Evolutionary conservation across 2,329 filamentous ascomycete genomes (phyloP), one percentile per base, ranked within the genome.

Genomic region (Akanthomyces uredinophilus): DNA sequence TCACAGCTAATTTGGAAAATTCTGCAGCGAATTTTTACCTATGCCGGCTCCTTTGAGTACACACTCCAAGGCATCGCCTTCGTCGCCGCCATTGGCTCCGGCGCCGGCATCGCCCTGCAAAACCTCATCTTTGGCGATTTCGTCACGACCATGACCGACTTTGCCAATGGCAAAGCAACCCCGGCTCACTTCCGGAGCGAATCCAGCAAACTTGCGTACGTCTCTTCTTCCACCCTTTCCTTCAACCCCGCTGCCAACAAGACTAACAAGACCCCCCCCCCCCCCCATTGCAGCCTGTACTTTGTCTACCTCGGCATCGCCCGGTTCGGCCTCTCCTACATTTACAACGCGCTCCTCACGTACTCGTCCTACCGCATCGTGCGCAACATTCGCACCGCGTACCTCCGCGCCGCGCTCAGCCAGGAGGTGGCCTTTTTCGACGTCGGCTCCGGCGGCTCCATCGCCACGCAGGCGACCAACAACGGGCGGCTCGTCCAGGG

Each of bases 221-320:
- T 63, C n/a, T n/a, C n/a, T n/a, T n/a, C n/a, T n/a, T n/a, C n/a
- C n/a, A n/a, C n/a, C n/a, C n/a, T n/a, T n/a, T n/a, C n/a, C n/a
- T n/a, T n/a, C n/a, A n/a, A n/a, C n/a, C n/a, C n/a, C n/a, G n/a
- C n/a, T n/a, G 10, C 20, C 29, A 20, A n/a, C 8, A 29, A 24
- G 43, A 47, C 61, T 43, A 41, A 47, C 58, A 41, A n/a, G 24
- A 14, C 5, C 4, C 24, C 27, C 27, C n/a, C n/a, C n/a, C n/a
- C n/a, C n/a, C n/a, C n/a, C n/a, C n/a, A n/a, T n/a, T n/a, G n/a
- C 18, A 81, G 79, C 0, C 71, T 87, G 6, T 86, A 81, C 68
- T 85, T 86, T 66, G 75, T 86, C 29, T 86, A 85, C 64, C 74
- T 87, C 14, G 85, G 84, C 66, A 73, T 85, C 56, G 83, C 71